Evolutionary conservation across 345 rosid genomes (phyloP), one percentile per base, ranked within the genome.

Genomic region (Brassica nigra): DNA sequence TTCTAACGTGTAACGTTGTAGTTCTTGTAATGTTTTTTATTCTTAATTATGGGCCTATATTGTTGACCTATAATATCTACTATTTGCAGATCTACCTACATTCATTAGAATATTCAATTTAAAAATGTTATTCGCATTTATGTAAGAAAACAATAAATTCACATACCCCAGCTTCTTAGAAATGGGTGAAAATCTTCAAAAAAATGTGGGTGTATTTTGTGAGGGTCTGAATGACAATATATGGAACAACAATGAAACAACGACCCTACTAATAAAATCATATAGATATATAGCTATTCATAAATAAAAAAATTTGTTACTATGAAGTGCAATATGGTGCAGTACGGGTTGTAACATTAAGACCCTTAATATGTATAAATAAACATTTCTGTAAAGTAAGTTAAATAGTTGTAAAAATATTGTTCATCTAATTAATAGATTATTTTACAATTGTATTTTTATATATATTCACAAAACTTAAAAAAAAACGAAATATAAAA

Each of bases 41-140:
- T n/a, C 31, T 29, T 62, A 42, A 27, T 14, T 34, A 27, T 70
- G 23, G 44, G 37, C 76, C 57, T 6, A 77, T 78, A 64, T 55
- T 65, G 81, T 73, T 78, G 77, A 73, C 72, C 73, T 47, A 78
- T 42, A 44, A 7, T 67, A 78, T 66, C 77, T 73, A 66, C 70
- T 54, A 70, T 77, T 34, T 66, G 7, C 58, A 57, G 68, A 66
- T 72, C 73, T 66, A 78, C 72, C 81, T 57, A 28, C 49, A 54
- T 7, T 9, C 29, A 4, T 2, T 57, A 75, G 11, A 28, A 67
- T 20, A 76, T 0, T 37, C 31, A 20, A 66, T 54, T n/a, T 28
- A 8, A 58, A 7, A n/a, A 15, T 30, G 6, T 39, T 4, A 0
- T 20, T 8, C 5, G 34, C 11, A 8, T 30, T 47, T 62, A 2